These are phyloP conservation scores for Bolboschoenoplectus hybrid DNA, from an alignment of 202 grass and related monocot species.

Conservation along the genomic window DNA sequence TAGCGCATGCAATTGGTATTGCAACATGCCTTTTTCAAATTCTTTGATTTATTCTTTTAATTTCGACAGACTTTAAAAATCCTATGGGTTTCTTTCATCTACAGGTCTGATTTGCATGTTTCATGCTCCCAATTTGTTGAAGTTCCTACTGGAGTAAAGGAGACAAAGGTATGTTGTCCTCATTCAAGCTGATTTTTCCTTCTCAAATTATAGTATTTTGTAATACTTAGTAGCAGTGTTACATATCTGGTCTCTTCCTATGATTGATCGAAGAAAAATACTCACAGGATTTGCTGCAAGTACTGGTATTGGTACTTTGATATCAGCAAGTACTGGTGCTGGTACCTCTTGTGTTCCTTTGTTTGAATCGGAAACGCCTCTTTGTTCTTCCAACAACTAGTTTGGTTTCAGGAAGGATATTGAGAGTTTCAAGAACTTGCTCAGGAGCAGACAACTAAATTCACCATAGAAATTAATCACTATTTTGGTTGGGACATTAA, in stretches of 20 bases:
- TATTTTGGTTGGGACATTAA: no score
- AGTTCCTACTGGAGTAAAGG: neutral
- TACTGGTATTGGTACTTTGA: no score
- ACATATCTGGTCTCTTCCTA: neutral
- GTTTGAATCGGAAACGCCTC: no score
- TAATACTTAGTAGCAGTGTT: neutral
- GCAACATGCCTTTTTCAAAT: neutral
- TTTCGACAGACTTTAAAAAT: neutral
- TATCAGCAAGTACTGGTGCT: no score
- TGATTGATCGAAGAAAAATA: neutral
- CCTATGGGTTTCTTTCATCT: neutral
- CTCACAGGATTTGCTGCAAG: no score
- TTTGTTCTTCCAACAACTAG: no score
- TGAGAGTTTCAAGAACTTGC: no score
- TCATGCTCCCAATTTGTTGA: neutral
- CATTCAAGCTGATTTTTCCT: neutral
- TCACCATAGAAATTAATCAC: no score
- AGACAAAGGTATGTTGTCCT: neutral
- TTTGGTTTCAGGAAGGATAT: no score
- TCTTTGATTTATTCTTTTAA: neutral
- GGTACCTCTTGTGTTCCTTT: no score
- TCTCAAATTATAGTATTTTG: neutral
- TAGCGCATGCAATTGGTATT: neutral
- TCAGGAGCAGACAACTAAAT: no score
- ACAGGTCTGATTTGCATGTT: neutral